phyloP scores from a whole-genome alignment of 345 rosid species.

The Abelmoschus esculentus region DNA sequence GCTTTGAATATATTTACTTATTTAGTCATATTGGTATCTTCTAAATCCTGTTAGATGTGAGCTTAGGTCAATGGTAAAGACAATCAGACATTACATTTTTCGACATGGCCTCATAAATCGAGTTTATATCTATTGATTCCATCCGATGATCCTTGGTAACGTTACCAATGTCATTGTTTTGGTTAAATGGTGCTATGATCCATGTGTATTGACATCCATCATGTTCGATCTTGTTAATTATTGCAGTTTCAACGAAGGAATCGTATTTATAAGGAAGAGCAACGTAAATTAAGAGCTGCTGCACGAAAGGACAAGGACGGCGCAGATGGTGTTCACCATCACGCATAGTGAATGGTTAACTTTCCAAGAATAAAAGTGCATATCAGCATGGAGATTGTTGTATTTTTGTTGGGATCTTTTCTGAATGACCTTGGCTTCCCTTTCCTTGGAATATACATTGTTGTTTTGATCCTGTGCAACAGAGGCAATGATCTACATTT shows the following conservation, averaged over 20 bases:
- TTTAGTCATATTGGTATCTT: not conserved
- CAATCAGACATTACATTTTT: too few species aligned
- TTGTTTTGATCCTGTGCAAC: not conserved
- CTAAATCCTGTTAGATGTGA: not conserved
- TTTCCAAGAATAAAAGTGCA: constrained; percentile 23
- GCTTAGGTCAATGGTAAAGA: not conserved
- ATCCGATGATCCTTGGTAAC: too few species aligned
- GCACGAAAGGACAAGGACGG: constrained; percentile 43
- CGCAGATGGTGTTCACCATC: constrained; percentile 42
- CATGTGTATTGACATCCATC: not conserved
- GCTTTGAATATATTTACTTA: too few species aligned
- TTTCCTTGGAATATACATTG: constrained; percentile 1
- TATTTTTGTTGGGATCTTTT: constrained; percentile 14
- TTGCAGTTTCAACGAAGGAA: constrained; percentile 88
- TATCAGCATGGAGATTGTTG: constrained; percentile 13
- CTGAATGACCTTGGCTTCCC: constrained; percentile 2
- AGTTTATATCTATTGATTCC: not conserved
- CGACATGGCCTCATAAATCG: not conserved
- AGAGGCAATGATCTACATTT: too few species aligned
- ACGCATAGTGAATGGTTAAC: constrained; percentile 17
- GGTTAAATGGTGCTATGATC: not conserved
- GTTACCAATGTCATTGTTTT: not conserved
- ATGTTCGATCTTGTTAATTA: not conserved
- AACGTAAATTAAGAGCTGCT: constrained; percentile 88
- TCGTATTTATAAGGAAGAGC: constrained; percentile 93